Conservation (phyloP, 2,329 filamentous ascomycete species). For the Diatrype stigma region DNA sequence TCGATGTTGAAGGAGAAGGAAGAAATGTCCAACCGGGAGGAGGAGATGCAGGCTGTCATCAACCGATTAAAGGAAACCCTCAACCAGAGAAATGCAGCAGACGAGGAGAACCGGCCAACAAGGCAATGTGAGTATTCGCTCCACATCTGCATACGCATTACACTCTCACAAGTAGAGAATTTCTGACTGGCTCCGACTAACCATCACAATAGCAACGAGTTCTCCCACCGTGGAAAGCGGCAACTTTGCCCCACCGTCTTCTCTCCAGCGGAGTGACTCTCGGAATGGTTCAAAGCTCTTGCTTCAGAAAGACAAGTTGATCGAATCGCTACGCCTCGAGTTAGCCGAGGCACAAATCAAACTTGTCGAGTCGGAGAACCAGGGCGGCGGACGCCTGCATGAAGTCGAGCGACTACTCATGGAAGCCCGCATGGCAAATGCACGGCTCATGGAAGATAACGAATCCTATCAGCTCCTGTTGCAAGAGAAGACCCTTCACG, state of each 20-base stretch:
- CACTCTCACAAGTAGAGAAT: background rate
- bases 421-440: conserved; percentile 93
- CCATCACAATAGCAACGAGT: conserved; percentile 39
- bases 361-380: conserved; percentile 88
- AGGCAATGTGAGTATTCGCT: conserved; percentile 48
- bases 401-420: conserved; percentile 88
- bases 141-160: background rate
- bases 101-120: conserved; percentile 55
- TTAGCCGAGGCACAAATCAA: conserved; percentile 95
- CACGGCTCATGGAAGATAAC: conserved; percentile 95
- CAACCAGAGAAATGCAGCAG: conserved; percentile 59
- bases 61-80: conserved; percentile 88
- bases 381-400: conserved; percentile 79
- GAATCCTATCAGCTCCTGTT: conserved; percentile 96
- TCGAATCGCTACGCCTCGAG: conserved; percentile 86
- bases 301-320: conserved; percentile 93
- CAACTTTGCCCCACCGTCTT: conserved; percentile 82
- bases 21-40: conserved; percentile 75
- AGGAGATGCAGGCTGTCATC: conserved; percentile 86
- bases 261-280: conserved; percentile 81
- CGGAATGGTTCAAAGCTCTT: conserved; percentile 85
- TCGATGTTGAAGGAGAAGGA: conserved; percentile 90
- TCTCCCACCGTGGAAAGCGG: conserved; percentile 66
- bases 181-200: conserved; percentile 10
- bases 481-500: conserved; percentile 91